These are phyloP conservation scores for Colletotrichum somersetense DNA, from an alignment of 2,329 filamentous ascomycete genomes.

Conservation along the genomic window DNA sequence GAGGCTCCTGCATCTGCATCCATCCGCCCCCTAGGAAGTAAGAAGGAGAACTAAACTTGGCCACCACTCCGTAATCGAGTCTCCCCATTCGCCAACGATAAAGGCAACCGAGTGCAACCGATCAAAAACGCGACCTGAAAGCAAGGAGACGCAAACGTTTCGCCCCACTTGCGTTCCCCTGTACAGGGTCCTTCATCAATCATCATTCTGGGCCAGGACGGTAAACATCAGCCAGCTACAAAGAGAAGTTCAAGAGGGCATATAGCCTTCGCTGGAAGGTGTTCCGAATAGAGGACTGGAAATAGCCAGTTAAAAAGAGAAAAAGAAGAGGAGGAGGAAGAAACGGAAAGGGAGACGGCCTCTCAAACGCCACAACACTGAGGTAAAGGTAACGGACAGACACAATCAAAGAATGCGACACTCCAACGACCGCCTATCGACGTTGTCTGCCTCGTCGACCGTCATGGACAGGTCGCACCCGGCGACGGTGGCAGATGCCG, in stretches of 20 bases:
- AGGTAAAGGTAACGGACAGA: not conserved
- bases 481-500: conserved; percentile 20
- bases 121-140: not conserved
- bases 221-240: not conserved
- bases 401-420: conserved; percentile 14
- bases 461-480: conserved; percentile 31
- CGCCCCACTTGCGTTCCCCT: not conserved
- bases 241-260: not conserved
- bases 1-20: not conserved
- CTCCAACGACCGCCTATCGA: conserved; percentile 28
- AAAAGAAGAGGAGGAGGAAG: not conserved
- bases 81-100: not conserved
- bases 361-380: not conserved
- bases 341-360: not conserved
- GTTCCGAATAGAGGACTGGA: not conserved
- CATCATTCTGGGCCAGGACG: not conserved
- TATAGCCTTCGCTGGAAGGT: no score
- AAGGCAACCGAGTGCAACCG: not conserved
- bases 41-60: not conserved
- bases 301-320: not conserved
- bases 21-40: not conserved
- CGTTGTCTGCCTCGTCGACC: conserved; percentile 41
- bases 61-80: conserved; percentile 1
- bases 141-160: not conserved
- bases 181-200: not conserved